Percentiles rank a stretch among this genome's conserved stretches.
phyloP scores from a whole-genome alignment of 106 monocot species.

The Acorus gramineus region DNA sequence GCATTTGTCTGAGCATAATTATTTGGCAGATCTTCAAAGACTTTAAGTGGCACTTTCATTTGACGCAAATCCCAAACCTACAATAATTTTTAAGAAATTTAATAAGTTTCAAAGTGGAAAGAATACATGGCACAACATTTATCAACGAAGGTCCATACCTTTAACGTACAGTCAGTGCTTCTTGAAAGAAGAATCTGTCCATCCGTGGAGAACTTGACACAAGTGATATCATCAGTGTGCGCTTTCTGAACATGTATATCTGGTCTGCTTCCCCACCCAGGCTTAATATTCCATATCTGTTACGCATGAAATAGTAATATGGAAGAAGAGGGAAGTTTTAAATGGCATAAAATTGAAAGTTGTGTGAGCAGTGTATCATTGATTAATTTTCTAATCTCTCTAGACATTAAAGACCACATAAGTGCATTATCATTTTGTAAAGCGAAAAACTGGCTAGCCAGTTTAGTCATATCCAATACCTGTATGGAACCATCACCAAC shows the following conservation, averaged over 20 bases:
- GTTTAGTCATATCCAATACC: slow-evolving; percentile 18
- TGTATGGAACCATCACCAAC: slow-evolving; percentile 97
- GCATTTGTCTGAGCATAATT: slow-evolving; percentile 92
- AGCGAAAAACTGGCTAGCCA: too few relatives aligned
- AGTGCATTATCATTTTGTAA: too few relatives aligned
- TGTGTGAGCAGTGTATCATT: too few relatives aligned
- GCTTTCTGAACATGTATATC: slow-evolving; percentile 73
- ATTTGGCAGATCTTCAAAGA: slow-evolving; percentile 79
- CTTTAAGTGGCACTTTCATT: slow-evolving; percentile 62
- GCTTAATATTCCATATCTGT: slow-evolving; percentile 89
- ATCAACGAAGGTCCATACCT: slow-evolving; percentile 21
- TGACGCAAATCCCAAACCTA: slow-evolving; percentile 95
- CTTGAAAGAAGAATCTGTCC: slow-evolving; percentile 80
- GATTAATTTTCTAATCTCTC: too few relatives aligned
- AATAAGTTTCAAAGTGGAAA: not conserved
- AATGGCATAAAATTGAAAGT: not conserved
- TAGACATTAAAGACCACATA: too few relatives aligned
- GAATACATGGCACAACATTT: not conserved
- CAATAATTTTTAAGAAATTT: not conserved
- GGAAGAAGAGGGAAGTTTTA: not conserved
- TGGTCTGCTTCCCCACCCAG: slow-evolving; percentile 99
- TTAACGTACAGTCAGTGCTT: slow-evolving; percentile 85
- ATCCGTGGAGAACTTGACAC: slow-evolving; percentile 77
- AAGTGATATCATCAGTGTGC: slow-evolving; percentile 89
- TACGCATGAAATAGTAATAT: not conserved